Conservation (phyloP, 169 alveolate species). For the Eimeria necatrix region DNA sequence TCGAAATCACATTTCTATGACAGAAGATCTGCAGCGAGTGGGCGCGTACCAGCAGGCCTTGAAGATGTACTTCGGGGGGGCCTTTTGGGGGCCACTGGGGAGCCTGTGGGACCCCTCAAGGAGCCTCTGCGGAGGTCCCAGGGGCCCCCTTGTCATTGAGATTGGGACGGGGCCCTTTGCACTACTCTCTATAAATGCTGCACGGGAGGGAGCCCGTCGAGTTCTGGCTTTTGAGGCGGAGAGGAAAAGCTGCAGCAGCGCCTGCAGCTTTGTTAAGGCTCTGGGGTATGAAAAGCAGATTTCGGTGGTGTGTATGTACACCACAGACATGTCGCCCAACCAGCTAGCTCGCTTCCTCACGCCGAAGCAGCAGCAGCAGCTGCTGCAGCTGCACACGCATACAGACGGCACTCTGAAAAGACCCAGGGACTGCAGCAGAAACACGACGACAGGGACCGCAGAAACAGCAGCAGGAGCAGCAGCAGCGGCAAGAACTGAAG, state of each 20-base stretch:
- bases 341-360: background rate
- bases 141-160: conserved; percentile 63
- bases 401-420: background rate
- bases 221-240: conserved; percentile 73
- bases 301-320: conserved; percentile 42
- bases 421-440: background rate
- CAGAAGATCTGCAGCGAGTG: conserved; percentile 64
- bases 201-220: conserved; percentile 76
- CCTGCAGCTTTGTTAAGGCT: conserved; percentile 33
- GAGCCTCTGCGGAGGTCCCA: background rate
- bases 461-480: background rate
- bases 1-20: conserved; percentile 73
- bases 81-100: background rate
- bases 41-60: conserved; percentile 75
- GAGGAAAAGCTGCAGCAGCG: conserved; percentile 50
- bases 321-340: conserved; percentile 35
- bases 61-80: background rate
- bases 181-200: conserved; percentile 77
- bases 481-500: background rate
- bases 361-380: conserved; percentile 12
- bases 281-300: conserved; percentile 32
- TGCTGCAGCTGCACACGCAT: background rate
- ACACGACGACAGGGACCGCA: background rate
- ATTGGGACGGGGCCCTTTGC: conserved; percentile 82
- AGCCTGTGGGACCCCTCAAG: background rate